Evolutionary conservation across 257 asterid species (phyloP), one percentile per base, ranked within the genome.

Genomic region (Solanum rostratum): DNA sequence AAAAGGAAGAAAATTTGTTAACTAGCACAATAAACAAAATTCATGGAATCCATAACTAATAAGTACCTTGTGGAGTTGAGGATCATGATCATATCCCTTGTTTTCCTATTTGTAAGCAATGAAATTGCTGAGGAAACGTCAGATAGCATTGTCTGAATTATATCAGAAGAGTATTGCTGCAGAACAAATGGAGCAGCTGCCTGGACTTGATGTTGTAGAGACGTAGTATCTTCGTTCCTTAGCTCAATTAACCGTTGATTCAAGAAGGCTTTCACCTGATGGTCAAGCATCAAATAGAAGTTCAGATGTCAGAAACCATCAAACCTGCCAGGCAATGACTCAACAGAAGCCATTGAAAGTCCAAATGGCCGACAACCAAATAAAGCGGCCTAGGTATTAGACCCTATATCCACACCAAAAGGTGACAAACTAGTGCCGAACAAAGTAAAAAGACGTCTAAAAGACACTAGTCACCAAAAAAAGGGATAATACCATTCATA

Each of bases 171-270:
- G 85, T 91, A 96, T 83, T 95, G 99, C 90, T 96, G 99, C 86
- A 96, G 96, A 81, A 94, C 95, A 83, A 87, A 90, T 46, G 99
- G 97, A 86, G 99, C 97, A 82, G 92, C 97, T 53, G 99, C 87
- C 90, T 96, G 99, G 84, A 96, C 98, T 93, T 95, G 98, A 87
- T 96, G 98, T 90, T 93, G 99, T 81, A 96, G 89, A 50, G 98
- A 93, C 80, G 93, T 84, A 63, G 95, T 93, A 88, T 96, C 98
- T 88, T 92, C 92, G 91, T 91, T 95, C 39, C 94, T 93, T 90
- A 93, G 90, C 86, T 95, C 98, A 85, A 92, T 92, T 76, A 91
- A 85, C 68, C 98, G 91, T 66, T 96, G 98, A 88, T 94, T 92
- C 88, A 96, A 88, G 90, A 96, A 95, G 84, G 98, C 98, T 91